These are phyloP conservation scores for Colletotrichum sp. DNA, from an alignment of 2,329 filamentous ascomycete genomes.

Conservation along the genomic window DNA sequence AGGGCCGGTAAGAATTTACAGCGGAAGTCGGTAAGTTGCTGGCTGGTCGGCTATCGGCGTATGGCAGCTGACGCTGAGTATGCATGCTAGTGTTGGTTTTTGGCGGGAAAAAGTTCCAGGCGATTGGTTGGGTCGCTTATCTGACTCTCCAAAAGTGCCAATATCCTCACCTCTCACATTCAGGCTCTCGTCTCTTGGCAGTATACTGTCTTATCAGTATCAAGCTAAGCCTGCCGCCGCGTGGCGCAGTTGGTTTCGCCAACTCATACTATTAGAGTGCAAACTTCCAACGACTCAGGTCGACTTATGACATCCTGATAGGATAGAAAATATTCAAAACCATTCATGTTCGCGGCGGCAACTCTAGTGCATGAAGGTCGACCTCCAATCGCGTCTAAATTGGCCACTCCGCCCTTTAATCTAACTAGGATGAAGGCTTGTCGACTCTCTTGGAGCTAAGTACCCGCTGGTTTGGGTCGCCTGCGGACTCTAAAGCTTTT, in stretches of 20 bases:
- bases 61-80: background rate
- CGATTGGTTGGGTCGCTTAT: background rate
- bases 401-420: too few relatives aligned
- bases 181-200: background rate
- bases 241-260: background rate
- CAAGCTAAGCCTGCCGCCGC: background rate
- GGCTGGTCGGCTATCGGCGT: background rate
- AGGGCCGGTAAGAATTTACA: background rate
- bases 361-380: too few relatives aligned
- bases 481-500: too few relatives aligned
- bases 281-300: background rate
- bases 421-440: too few relatives aligned
- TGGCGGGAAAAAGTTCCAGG: too few relatives aligned
- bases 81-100: background rate
- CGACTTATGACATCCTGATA: too few relatives aligned
- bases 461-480: too few relatives aligned
- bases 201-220: background rate
- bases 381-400: too few relatives aligned
- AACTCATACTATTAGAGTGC: background rate
- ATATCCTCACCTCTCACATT: background rate
- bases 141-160: background rate
- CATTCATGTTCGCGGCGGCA: too few relatives aligned
- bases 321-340: too few relatives aligned
- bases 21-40: background rate
- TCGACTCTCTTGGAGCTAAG: too few relatives aligned